These are phyloP conservation scores for Ophiocordyceps camponoti-leonardi DNA, from an alignment of 2,329 filamentous ascomycete species.

Conservation along the genomic window DNA sequence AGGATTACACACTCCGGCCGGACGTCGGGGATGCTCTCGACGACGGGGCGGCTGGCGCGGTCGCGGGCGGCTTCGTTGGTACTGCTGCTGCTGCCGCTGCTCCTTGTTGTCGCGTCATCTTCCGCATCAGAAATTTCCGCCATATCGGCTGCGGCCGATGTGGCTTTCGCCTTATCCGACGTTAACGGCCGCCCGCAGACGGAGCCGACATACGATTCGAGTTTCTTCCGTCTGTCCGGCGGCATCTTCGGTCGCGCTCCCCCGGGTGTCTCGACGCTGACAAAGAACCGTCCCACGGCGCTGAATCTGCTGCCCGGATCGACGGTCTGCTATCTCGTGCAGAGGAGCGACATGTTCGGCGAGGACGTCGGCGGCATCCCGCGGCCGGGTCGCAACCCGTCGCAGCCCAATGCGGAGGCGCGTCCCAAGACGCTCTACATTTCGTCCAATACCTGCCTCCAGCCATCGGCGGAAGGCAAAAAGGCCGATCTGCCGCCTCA, in stretches of 20 bases:
- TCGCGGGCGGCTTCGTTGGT: background rate
- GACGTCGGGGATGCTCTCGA: background rate
- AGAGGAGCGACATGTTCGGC: slow-evolving; percentile 11
- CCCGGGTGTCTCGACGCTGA: slow-evolving; percentile 27
- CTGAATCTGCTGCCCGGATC: slow-evolving; percentile 45
- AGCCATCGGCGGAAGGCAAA: slow-evolving; percentile 31
- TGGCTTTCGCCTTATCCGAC: background rate
- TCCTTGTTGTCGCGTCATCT: background rate
- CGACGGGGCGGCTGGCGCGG: background rate
- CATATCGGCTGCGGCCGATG: background rate
- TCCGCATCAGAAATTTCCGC: background rate
- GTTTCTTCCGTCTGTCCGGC: slow-evolving; percentile 43
- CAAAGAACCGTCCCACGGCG: slow-evolving; percentile 46
- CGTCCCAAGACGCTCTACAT: slow-evolving; percentile 45
- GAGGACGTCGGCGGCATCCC: slow-evolving; percentile 2
- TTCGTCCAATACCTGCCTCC: slow-evolving; percentile 71
- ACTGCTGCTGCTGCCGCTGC: background rate
- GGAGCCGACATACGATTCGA: slow-evolving; percentile 32
- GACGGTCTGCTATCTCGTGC: slow-evolving; percentile 27
- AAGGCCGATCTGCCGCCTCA: slow-evolving; percentile 38
- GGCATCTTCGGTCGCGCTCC: slow-evolving; percentile 46
- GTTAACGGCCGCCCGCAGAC: background rate
- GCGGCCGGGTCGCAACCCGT: background rate
- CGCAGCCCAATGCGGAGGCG: background rate
- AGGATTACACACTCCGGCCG: background rate